Evolutionary conservation across 1,284 basidiomycete species (phyloP), one percentile per base, ranked within the genome.

Genomic region (Heterobasidion irregulare): DNA sequence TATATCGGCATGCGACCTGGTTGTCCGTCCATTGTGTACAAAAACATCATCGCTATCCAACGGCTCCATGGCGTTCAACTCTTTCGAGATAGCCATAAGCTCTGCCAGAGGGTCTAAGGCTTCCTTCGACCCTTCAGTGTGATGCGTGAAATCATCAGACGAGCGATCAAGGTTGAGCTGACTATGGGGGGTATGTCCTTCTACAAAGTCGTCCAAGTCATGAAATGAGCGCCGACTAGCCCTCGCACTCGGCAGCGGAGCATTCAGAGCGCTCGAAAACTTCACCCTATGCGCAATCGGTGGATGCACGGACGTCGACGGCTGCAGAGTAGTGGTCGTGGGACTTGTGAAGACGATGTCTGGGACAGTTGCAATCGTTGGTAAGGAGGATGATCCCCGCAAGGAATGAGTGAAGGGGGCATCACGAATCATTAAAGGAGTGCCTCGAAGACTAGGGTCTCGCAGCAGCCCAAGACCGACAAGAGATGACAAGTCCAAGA

Each of bases 41-140:
- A 59, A 52, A 18, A 56, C 48, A 43, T 60, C 56, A 1, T 60
- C 54, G 32, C 56, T 60, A 38, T 60, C 58, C 12, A 60, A 45
- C 8, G 36, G 50, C 41, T 57, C 46, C 58, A 60, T 57, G 19
- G 50, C 47, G 51, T 53, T 55, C 35, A 60, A 56, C 41, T 60
- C 59, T 19, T 60, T 54, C 2, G 59, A 52, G 19, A 60, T 59
- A 12, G 59, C 59, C 32, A 60, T 52, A 19, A 60, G 56, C 18
- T 60, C 55, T 1, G 56, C 50, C 7, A 60, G 53, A 8, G 59
- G 53, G 49, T 60, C 59, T 41, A 7, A 41, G n/a, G 10, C 38
- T 41, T 41, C n/a, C 12, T 6, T 44, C 4, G 10, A 15, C 26
- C 4, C 10, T 10, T 18, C 16, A 9, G n/a, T 15, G 12, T 18